Conservation (phyloP, 2,329 filamentous ascomycete species). For the Colletotrichum liaoningense region DNA sequence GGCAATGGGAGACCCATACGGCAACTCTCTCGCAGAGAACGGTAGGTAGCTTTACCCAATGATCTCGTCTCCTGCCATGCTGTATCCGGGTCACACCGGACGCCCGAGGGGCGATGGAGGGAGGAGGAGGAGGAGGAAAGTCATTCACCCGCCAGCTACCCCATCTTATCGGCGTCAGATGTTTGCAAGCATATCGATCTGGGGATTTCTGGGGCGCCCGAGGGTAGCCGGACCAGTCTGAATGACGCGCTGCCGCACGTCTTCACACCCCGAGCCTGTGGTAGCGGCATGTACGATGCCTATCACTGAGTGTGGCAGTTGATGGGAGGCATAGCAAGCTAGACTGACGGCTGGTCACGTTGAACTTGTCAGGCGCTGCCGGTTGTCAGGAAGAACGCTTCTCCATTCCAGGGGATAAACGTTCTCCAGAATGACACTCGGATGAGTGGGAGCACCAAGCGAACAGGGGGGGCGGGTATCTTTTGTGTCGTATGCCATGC, state of each 20-base stretch:
- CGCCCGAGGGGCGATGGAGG: slow-evolving; percentile 8
- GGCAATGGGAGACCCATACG: background rate
- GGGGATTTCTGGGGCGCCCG: slow-evolving; percentile 14
- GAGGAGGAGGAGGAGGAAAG: slow-evolving; percentile 16
- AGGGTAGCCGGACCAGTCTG: slow-evolving; percentile 27
- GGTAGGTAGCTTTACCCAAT: slow-evolving; percentile 7
- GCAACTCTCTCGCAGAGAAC: background rate
- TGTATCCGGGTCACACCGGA: slow-evolving; percentile 11
- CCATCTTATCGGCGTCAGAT: slow-evolving; percentile 12
- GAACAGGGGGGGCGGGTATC: background rate
- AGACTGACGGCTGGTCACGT: slow-evolving; percentile 19
- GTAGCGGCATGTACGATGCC: slow-evolving; percentile 1
- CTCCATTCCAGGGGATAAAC: slow-evolving; percentile 25
- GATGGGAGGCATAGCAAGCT: background rate
- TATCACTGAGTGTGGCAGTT: slow-evolving; percentile 23
- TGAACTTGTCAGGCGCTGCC: background rate
- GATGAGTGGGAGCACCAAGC: slow-evolving; percentile 1
- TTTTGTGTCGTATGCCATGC: slow-evolving; percentile 8
- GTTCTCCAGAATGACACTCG: slow-evolving; percentile 21
- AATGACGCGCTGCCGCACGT: slow-evolving; percentile 14
- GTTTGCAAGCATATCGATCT: slow-evolving; percentile 4
- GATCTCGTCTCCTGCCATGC: background rate
- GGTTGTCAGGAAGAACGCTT: slow-evolving; percentile 26
- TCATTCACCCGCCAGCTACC: slow-evolving; percentile 30
- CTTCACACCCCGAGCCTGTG: slow-evolving; percentile 1